phyloP scores from a whole-genome alignment of 352 stramenopile genomes.

The Phytophthora palmivora region DNA sequence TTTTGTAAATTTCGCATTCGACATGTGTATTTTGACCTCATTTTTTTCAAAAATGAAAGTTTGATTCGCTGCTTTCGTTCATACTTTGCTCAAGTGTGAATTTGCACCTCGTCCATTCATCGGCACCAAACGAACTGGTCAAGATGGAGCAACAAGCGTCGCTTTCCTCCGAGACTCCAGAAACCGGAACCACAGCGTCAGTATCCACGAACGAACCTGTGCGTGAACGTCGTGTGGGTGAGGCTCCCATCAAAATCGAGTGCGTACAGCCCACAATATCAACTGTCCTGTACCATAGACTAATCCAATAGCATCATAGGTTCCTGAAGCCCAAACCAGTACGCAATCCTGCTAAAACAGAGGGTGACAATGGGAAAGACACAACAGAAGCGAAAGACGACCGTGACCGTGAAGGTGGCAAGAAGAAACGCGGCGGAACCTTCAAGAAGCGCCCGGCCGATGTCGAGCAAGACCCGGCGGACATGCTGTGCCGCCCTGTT shows the following conservation, averaged over 20 bases:
- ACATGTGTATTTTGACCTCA: too few species aligned
- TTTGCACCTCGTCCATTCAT: slow-evolving; percentile 32
- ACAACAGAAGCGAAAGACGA: slow-evolving; percentile 12
- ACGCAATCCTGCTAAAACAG: slow-evolving; percentile 13
- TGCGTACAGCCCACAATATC: slow-evolving; percentile 34
- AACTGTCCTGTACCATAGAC: background rate
- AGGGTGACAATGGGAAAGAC: slow-evolving; percentile 1
- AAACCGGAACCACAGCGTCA: background rate
- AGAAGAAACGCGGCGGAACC: slow-evolving; percentile 59
- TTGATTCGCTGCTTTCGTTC: too few species aligned
- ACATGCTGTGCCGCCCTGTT: slow-evolving; percentile 71
- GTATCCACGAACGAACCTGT: slow-evolving; percentile 8
- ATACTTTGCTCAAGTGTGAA: slow-evolving; percentile 14
- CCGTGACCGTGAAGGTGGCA: slow-evolving; percentile 21
- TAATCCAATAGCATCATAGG: slow-evolving; percentile 29
- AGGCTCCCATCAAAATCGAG: slow-evolving; percentile 59
- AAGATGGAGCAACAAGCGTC: slow-evolving; percentile 20
- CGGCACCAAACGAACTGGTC: background rate
- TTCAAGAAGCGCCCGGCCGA: slow-evolving; percentile 91
- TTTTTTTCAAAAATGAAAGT: too few species aligned
- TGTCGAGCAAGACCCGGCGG: slow-evolving; percentile 62
- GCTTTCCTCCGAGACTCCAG: slow-evolving; percentile 1
- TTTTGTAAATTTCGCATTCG: too few species aligned
- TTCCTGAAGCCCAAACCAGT: slow-evolving; percentile 65
- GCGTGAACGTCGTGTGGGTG: slow-evolving; percentile 27